Conservation (phyloP, 768 basidiomycete genomes). For the Trametes cingulata region DNA sequence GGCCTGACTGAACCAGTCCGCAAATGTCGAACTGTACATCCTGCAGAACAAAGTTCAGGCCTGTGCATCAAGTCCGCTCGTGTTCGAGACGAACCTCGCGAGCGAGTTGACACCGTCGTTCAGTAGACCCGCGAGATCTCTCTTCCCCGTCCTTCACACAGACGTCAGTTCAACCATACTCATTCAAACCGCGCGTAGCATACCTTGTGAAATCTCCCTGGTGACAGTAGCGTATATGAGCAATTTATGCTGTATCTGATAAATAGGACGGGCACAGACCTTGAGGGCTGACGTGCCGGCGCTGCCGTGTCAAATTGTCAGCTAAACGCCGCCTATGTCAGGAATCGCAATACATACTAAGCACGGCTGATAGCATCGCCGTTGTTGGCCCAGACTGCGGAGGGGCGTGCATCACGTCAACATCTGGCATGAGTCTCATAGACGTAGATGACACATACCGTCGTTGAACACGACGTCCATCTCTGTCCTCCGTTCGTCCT, state of each 20-base stretch:
- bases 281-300: slow-evolving; percentile 97
- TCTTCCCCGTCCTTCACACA: slow-evolving; percentile 80
- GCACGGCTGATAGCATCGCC: slow-evolving; percentile 92
- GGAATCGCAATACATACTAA: slow-evolving; percentile 53
- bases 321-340: not conserved
- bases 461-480: slow-evolving; percentile 80
- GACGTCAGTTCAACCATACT: slow-evolving; percentile 4
- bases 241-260: not conserved
- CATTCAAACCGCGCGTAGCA: not conserved
- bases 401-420: slow-evolving; percentile 1
- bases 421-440: not conserved
- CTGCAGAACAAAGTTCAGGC: slow-evolving; percentile 35
- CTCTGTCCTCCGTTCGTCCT: slow-evolving; percentile 53
- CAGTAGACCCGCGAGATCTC: slow-evolving; percentile 87
- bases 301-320: slow-evolving; percentile 40
- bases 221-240: slow-evolving; percentile 6
- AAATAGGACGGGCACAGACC: slow-evolving; percentile 44
- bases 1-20: slow-evolving; percentile 97
- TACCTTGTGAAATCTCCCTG: slow-evolving; percentile 90
- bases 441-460: slow-evolving; percentile 41
- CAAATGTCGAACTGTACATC: slow-evolving; percentile 86
- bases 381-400: slow-evolving; percentile 93
- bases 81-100: slow-evolving; percentile 52
- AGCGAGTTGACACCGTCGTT: slow-evolving; percentile 97
- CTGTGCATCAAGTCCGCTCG: not conserved